Base-by-base conservation (phyloP, 23 red algal genomes). In the Gracilariopsis chorda region DNA sequence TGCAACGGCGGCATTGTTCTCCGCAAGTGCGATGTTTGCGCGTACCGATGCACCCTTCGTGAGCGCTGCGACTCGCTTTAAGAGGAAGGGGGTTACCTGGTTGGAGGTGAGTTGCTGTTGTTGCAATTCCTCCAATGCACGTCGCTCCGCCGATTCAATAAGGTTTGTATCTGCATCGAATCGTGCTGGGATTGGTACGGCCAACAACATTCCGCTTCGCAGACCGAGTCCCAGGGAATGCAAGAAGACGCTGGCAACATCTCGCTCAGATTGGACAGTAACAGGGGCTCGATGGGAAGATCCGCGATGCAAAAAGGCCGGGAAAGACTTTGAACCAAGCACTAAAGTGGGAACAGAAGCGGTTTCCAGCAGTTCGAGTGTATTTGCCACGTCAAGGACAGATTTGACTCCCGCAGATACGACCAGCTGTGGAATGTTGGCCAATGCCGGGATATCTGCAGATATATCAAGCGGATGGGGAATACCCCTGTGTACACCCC, bases 391-490 rank as follows among this genome's bases (percentile, higher is more conserved):
- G 61, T 98, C 95, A 16, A 98, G 88, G 47, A 98, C 43, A 37
- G 79, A 68, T 56, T 98, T 98, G 14, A 82, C 80, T 0, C 95
- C 95, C 19, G 95, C 90, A 67, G 85, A 98, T 35, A 98, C 88
- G 17, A 98, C 95, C 39, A 79, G 69, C 42, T 92, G 86, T 17
- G 83, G 81, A 24, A 88, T 71, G 9, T 33, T 21, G 0, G 70
- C 88, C 4, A 98, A 80, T 7, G 88, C 90, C 48, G 84, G 44
- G 47, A 98, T 64, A 65, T 98, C 95, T 8, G 92, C 86, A 28
- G 75, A 86, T 30, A 92, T 87, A 77, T 98, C 95, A 64, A 67
- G 81, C 0, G 74, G 84, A 11, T 47, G 41, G 42, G 75, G 51
- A 39, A 85, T 83, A 60, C 80, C 78, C 14, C 92, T 71, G 52